Evolutionary conservation across 2,329 filamentous ascomycete genomes (phyloP).

Genomic region (Xylariaceae sp.): DNA sequence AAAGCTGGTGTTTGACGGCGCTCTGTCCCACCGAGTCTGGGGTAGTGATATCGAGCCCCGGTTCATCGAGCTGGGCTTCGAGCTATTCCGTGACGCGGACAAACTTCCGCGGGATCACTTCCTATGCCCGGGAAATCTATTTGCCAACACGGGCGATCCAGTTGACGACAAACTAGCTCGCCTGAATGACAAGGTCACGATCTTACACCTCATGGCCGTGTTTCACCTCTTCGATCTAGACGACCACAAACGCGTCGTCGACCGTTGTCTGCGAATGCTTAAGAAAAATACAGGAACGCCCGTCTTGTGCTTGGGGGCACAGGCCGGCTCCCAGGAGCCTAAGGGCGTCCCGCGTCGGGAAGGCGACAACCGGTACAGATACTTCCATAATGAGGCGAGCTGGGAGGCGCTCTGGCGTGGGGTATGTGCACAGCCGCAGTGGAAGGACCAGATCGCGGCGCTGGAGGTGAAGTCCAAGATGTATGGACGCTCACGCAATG

Average conservation of each 20-base stretch:
- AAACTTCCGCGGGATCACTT: constrained; percentile 31
- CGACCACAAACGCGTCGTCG: constrained; percentile 28
- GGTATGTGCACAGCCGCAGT: constrained; percentile 17
- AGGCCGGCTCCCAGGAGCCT: constrained; percentile 17
- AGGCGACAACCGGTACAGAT: constrained; percentile 14
- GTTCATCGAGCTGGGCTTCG: constrained; percentile 38
- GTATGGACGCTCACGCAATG: constrained; percentile 13
- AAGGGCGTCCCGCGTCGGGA: constrained; percentile 4
- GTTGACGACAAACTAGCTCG: constrained; percentile 30
- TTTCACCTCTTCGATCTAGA: constrained; percentile 38
- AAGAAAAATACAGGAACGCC: constrained; percentile 27
- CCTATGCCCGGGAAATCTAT: constrained; percentile 31
- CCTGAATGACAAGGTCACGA: constrained; percentile 30
- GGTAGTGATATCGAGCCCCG: constrained; percentile 33
- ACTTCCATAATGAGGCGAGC: constrained; percentile 21
- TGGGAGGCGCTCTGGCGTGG: constrained; percentile 26
- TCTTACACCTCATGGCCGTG: constrained; percentile 31
- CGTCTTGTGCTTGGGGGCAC: constrained; percentile 30
- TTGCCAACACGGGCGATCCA: constrained; percentile 17
- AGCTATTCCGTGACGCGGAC: constrained; percentile 37
- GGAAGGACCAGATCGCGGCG: constrained; percentile 19
- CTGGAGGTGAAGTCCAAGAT: constrained; percentile 24
- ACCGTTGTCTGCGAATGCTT: constrained; percentile 29
- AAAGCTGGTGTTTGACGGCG: constrained; percentile 36
- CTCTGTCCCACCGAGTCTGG: constrained; percentile 26